Base-by-base conservation (phyloP, 805 yeast genomes). In the Yamadazyma takamatsuzukensis region DNA sequence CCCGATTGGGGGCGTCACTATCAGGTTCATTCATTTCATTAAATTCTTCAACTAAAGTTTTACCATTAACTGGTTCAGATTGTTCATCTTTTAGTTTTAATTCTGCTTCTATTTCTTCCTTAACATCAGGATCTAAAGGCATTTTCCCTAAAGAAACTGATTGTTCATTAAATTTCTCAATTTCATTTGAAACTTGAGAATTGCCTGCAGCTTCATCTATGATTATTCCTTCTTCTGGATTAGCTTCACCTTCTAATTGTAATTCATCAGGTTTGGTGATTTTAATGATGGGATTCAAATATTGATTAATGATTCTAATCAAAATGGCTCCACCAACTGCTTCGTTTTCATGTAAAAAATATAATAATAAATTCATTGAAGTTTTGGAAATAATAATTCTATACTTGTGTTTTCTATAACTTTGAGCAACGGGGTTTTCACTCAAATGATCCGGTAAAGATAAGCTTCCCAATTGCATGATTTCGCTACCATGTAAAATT, bases 301-400 rank as follows among this genome's bases (percentile, higher is more conserved):
- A 78, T 59, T 87, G 89, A 62, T 93, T 93, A 41, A 93, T 80
- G 30, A 87, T 72, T 45, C 96, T 69, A 29, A 93, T 85, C 33
- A 90, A 68, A 23, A 90, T 74, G 2, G 89, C 82, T 2, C 97
- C 97, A 26, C 97, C 97, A 34, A 80, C 80, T 7, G 83, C 82
- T 57, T 88, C 97, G 54, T 88, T 86, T 51, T 90, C 97, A 54
- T 87, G 95, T 34, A 93, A 60, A 47, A 88, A 90, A 53, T 86
- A 85, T 33, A 93, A 67, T 43, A 93, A 70, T 45, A 90, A 63
- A 53, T 88, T 93, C 51, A 90, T 71, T 4, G 95, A 78, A 1
- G 96, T 88, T 42, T 84, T 80, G 10, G 96, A 82, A 28, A 90
- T 78, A 26, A 76, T 73, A 6, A 90, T 68, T 33, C 76, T 70